Base-by-base conservation (phyloP, 768 basidiomycete species). In the Amanita rubescens region DNA sequence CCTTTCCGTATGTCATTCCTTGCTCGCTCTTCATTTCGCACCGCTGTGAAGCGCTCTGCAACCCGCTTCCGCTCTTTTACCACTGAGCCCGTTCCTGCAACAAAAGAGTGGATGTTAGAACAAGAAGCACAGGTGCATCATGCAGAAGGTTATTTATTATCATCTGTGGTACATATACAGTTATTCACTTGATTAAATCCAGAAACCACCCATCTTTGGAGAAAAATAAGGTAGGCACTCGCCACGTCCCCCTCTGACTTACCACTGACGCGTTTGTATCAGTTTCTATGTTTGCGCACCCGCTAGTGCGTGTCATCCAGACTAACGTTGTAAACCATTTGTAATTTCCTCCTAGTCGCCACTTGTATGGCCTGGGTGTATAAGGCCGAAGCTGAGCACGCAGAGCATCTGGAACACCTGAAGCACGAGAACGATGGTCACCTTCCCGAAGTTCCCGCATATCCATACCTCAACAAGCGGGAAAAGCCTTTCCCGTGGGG, bases 401-500 rank as follows among this genome's bases (percentile, higher is more conserved):
- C 75, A 39, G 82, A 78, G 8, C 90, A 93, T 64, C 58, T 78
- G 55, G 80, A 82, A 34, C 89, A 88, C 63, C 63, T 86, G 68
- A 84, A 78, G 63, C 73, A 78, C 34, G 85, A 87, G 70, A 82
- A 91, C 65, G 81, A 76, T 41, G 89, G 89, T 35, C 72, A 78
- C 53, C 76, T 89, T 49, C 87, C 87, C 53, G 79, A 84, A 57
- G 68, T 75, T 25, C 87, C 90, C 39, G 71, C 70, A n/a, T 93
- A 82, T 62, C 80, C 88, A 39, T 89, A 85, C 73, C 62, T 93
- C 68, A 90, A 91, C 73, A 79, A 74, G 62, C 75, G 90, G 56
- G 66, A 66, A 55, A 90, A 88, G 68, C 87, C 90, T 37, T 93
- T 78, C 77, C 90, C 90, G 17, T 93, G 90, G 90, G 90, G 90